Conservation (phyloP, 352 stramenopile species). For the Hyaloperonospora arabidopsidis region DNA sequence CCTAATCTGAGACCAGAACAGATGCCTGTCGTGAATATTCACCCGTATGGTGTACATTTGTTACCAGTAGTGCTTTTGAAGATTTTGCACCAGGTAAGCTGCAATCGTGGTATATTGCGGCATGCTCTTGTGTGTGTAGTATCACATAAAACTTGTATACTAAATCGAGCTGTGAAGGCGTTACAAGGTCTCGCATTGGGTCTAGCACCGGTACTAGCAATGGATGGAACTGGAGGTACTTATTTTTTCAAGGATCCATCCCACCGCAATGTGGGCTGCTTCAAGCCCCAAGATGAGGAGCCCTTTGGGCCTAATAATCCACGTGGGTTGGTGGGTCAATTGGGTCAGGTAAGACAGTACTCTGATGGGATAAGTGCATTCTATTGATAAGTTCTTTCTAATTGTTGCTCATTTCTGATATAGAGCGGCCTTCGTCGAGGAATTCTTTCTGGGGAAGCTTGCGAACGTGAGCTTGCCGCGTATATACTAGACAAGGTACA, state of each 20-base stretch:
- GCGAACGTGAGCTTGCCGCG: conserved; percentile 94
- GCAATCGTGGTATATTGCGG: background rate
- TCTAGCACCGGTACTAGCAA: conserved; percentile 86
- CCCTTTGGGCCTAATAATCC: conserved; percentile 97
- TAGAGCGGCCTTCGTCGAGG: conserved; percentile 83
- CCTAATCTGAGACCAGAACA: conserved; percentile 44
- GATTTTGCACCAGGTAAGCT: conserved; percentile 60
- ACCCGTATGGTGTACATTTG: conserved; percentile 69
- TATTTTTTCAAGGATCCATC: conserved; percentile 95
- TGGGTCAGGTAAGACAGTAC: conserved; percentile 45
- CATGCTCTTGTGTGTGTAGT: conserved; percentile 1
- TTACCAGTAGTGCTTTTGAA: conserved; percentile 76
- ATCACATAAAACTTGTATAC: conserved; percentile 2
- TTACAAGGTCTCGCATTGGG: conserved; percentile 87
- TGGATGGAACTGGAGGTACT: conserved; percentile 95
- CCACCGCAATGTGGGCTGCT: conserved; percentile 92
- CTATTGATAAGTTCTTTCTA: background rate
- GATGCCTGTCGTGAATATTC: conserved; percentile 62
- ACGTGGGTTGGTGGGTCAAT: conserved; percentile 81
- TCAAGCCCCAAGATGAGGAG: conserved; percentile 98
- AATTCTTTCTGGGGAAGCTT: conserved; percentile 94
- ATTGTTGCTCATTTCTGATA: background rate
- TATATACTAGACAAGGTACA: conserved; percentile 91
- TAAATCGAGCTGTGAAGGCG: conserved; percentile 31
- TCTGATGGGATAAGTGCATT: background rate